Evolutionary conservation across 441 rosid genomes (phyloP).

Genomic region (Populus trichocarpa): DNA sequence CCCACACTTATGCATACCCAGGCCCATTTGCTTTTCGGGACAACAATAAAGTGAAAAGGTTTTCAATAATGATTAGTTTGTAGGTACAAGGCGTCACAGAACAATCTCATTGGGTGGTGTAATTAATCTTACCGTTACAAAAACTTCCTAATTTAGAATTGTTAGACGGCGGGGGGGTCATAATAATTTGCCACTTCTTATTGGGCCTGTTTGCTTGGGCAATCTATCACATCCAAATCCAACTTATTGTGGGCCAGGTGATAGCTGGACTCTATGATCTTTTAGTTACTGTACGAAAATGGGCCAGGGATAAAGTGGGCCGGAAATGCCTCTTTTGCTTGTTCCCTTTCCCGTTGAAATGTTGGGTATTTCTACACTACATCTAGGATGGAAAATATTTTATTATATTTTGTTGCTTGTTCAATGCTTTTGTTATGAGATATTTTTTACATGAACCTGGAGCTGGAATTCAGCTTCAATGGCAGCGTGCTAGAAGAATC

Average conservation of each 20-base stretch:
- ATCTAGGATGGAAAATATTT: background rate
- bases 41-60: background rate
- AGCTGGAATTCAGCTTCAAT: too few relatives aligned
- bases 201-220: background rate
- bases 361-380: background rate
- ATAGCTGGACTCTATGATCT: background rate
- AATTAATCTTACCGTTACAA: background rate
- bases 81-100: too few relatives aligned
- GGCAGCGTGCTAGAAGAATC: too few relatives aligned
- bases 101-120: background rate
- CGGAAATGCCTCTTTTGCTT: background rate
- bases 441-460: too few relatives aligned
- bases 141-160: too few relatives aligned
- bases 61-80: background rate
- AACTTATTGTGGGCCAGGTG: background rate
- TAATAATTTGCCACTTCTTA: background rate
- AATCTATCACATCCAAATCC: too few relatives aligned
- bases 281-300: background rate
- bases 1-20: too few relatives aligned
- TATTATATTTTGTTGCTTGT: background rate
- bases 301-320: background rate
- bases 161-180: background rate
- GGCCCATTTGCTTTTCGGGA: too few relatives aligned
- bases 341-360: background rate
- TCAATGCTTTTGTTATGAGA: background rate